Evolutionary conservation across 192 early-diverging fungal species (phyloP).

Genomic region (Backusella australiensis): DNA sequence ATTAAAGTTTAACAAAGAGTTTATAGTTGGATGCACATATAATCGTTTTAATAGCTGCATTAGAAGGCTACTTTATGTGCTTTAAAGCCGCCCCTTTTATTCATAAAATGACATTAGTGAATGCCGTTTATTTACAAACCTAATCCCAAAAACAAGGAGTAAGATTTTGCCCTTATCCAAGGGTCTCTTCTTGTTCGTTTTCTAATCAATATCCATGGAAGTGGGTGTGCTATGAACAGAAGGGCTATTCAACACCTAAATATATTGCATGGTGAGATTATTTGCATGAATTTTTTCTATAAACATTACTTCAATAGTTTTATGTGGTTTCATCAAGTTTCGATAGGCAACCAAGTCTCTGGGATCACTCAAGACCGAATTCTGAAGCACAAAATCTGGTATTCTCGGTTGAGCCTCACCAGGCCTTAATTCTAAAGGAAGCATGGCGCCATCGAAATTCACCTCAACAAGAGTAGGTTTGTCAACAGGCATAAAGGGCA

Average conservation of each 20-base stretch:
- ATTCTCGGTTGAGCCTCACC: slow-evolving; percentile 23
- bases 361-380: neutral
- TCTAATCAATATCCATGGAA: neutral
- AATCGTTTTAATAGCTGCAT: no score
- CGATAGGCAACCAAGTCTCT: neutral
- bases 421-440: slow-evolving; percentile 29
- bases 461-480: neutral
- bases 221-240: neutral
- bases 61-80: no score
- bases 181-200: neutral
- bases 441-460: neutral
- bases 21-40: no score
- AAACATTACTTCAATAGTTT: neutral
- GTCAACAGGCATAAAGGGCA: neutral
- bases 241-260: neutral
- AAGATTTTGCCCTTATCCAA: no score
- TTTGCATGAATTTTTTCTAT: neutral
- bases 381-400: slow-evolving; percentile 33
- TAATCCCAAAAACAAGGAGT: no score
- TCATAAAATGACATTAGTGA: no score
- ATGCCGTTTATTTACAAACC: no score
- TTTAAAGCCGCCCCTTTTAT: no score
- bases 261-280: neutral
- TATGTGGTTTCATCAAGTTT: neutral
- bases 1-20: no score